Evolutionary conservation across 2,329 filamentous ascomycete species (phyloP).

Genomic region (Alternaria triticina): DNA sequence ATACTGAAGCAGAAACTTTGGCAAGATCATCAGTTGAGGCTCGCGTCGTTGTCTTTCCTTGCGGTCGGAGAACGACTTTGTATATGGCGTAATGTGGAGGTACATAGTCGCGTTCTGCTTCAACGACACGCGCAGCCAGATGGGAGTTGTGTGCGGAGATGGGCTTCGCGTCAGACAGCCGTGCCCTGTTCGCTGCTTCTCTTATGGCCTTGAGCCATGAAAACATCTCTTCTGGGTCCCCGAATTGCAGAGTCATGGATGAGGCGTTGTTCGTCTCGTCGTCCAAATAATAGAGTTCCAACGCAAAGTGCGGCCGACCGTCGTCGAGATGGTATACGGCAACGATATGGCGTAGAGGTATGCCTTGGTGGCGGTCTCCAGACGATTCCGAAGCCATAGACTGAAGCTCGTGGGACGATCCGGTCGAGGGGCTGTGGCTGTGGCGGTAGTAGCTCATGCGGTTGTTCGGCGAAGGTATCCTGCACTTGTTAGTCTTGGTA

Average conservation of each 20-base stretch:
- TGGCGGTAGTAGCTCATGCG: conserved; percentile 59
- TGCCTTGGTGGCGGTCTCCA: conserved; percentile 62
- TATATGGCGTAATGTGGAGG: conserved; percentile 71
- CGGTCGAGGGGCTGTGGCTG: conserved; percentile 63
- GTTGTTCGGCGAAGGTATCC: conserved; percentile 41
- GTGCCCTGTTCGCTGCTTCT: conserved; percentile 63
- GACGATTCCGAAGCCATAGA: conserved; percentile 57
- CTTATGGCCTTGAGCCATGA: conserved; percentile 69
- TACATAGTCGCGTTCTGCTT: conserved; percentile 72
- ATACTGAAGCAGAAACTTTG: conserved; percentile 69
- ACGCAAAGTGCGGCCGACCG: conserved; percentile 68
- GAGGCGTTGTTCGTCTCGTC: conserved; percentile 67
- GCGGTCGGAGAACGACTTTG: conserved; percentile 69
- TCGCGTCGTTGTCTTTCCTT: conserved; percentile 60
- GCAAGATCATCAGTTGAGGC: conserved; percentile 71
- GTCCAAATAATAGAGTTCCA: conserved; percentile 72
- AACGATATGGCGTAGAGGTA: conserved; percentile 70
- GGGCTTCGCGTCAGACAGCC: conserved; percentile 58
- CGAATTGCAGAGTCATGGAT: conserved; percentile 68
- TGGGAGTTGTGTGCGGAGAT: conserved; percentile 67
- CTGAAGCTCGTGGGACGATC: conserved; percentile 67
- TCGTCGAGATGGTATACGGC: conserved; percentile 72
- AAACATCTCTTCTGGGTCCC: conserved; percentile 69
- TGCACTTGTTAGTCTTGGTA: conserved; percentile 24
- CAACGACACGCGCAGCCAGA: conserved; percentile 67